A percentile compares a stretch with the other conserved stretches of the same genome.
phyloP scores from a whole-genome alignment of 371 early-diverging fungal genomes.

The Circinella umbellata region DNA sequence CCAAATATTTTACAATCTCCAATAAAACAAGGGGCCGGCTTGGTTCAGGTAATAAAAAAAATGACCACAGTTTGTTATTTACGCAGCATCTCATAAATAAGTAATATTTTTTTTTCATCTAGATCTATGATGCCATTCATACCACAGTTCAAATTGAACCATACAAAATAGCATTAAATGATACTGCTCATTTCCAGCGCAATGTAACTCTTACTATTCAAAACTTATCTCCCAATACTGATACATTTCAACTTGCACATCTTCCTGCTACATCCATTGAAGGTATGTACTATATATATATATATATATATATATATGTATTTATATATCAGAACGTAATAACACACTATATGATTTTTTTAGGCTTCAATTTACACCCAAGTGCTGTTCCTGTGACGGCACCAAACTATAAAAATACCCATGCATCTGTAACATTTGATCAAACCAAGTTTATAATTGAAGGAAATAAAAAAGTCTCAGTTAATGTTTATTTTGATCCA shows the following conservation, averaged over 20 bases:
- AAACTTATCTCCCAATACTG: constrained; percentile 9
- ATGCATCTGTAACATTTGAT: constrained; percentile 7
- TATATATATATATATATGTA: no score
- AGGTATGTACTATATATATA: background rate
- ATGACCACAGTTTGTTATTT: background rate
- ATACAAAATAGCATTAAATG: constrained; percentile 23
- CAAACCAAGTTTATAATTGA: constrained; percentile 1
- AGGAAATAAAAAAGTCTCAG: background rate
- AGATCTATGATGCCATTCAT: constrained; percentile 24
- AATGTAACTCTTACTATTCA: constrained; percentile 12
- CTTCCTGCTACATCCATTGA: constrained; percentile 9
- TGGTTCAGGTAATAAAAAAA: constrained; percentile 20
- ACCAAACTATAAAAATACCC: constrained; percentile 6
- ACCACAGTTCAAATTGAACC: constrained; percentile 14
- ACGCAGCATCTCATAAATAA: background rate
- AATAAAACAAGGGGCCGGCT: constrained; percentile 22
- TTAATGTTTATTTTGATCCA: background rate
- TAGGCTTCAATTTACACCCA: constrained; percentile 19
- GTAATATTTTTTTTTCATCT: background rate
- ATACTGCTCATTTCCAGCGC: constrained; percentile 14
- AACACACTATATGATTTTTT: no score
- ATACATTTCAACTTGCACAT: constrained; percentile 16
- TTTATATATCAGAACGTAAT: no score
- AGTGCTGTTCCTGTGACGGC: constrained; percentile 18
- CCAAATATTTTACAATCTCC: constrained; percentile 8